Evolutionary conservation across 176 grass and related monocot genomes (phyloP), one percentile per base, ranked within the genome.

Genomic region (Oryza meyeriana): DNA sequence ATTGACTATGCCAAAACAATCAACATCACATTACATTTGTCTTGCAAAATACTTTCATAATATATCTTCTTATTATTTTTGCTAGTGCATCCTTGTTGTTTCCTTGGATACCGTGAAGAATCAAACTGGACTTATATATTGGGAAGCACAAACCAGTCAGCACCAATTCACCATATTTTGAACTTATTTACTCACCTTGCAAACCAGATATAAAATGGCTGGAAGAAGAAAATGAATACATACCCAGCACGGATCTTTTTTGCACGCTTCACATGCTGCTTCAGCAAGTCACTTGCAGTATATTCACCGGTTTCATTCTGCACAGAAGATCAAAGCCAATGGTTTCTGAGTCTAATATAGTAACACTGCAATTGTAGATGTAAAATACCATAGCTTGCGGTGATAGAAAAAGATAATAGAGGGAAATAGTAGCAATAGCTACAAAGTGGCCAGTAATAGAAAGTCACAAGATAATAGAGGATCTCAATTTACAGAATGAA

Each of bases 241-340:
- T 81, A 94, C 92, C 74, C 11, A 27, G 62, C 86, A 59, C 92
- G 86, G 70, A 94, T 88, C 72, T 61, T 85, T 81, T 91, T 94
- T 5, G 86, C 86, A 62, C 63, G 83, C 33, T 88, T 82, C 81
- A 91, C 81, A 81, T 94, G 92, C 64, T 81, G 76, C 40, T 86
- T 85, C 74, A 94, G 67, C 42, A 94, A 89, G 47, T 79, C 80
- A 34, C 66, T 40, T 12, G 77, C 9, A 18, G 84, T 89, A 72
- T 86, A 87, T 68, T 91, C 86, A 84, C 76, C 73, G 7, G 57
- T 61, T 64, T 61, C 72, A 72, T 86, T 71, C 92, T 94, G 89
- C 80, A 85, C n/a, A 66, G 65, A 87, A 74, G 25, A 84, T 74
- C 25, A 84, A 64, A 79, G 61, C 11, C 27, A 76, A 79, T 78